These are phyloP conservation scores for Suhomyces kunorum DNA, from an alignment of 1,139 yeast species.

Conservation along the genomic window DNA sequence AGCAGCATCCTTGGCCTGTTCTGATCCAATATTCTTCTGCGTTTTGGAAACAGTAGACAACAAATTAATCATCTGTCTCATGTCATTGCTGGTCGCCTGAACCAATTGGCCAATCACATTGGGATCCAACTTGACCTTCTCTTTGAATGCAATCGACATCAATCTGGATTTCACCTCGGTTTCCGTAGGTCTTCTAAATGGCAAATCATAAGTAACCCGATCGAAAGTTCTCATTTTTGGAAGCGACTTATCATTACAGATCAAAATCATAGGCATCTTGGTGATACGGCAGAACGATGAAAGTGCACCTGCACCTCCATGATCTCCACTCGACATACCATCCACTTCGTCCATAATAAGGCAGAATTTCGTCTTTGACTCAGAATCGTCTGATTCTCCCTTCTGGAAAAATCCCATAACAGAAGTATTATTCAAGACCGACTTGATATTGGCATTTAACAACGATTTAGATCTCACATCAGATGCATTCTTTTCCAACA, in stretches of 20 bases:
- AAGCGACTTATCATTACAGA: conserved; percentile 87
- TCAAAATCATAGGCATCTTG: conserved; percentile 83
- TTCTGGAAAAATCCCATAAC: conserved; percentile 71
- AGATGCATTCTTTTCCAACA: conserved; percentile 77
- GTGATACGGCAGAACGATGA: conserved; percentile 86
- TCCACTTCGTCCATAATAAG: conserved; percentile 98
- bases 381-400: conserved; percentile 22
- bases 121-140: conserved; percentile 77
- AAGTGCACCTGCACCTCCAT: conserved; percentile 97
- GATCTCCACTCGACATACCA: conserved; percentile 99
- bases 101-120: conserved; percentile 81
- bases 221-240: conserved; percentile 98
- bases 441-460: conserved; percentile 65
- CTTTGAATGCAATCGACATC: conserved; percentile 88
- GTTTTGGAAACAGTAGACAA: conserved; percentile 81
- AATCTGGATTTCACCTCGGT: conserved; percentile 77
- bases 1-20: conserved; percentile 52
- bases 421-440: conserved; percentile 78
- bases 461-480: conserved; percentile 87
- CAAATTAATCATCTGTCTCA: conserved; percentile 89
- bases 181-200: conserved; percentile 87
- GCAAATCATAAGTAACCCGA: conserved; percentile 75
- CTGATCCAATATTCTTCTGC: conserved; percentile 59
- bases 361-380: conserved; percentile 56
- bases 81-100: conserved; percentile 83